These are phyloP conservation scores for Erythrobasidium hasegawianum DNA, from an alignment of 1,284 basidiomycete species.

Conservation along the genomic window DNA sequence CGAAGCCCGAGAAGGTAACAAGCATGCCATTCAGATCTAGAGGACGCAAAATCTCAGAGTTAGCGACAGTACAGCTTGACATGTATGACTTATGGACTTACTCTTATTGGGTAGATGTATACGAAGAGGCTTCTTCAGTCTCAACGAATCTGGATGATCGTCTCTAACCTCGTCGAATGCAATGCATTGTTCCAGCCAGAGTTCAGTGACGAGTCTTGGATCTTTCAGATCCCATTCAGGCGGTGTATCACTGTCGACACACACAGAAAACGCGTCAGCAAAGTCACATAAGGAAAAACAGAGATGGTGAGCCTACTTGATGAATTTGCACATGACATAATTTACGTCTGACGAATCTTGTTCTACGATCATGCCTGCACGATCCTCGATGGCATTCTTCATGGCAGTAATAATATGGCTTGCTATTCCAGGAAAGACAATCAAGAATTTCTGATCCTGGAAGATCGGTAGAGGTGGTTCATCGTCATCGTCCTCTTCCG, in stretches of 20 bases:
- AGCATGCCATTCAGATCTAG: background rate
- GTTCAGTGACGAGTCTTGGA: constrained; percentile 12
- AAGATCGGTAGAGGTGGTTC: background rate
- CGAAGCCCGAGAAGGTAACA: constrained; percentile 22
- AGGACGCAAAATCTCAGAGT: no score
- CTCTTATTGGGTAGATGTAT: constrained; percentile 8
- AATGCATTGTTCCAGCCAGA: constrained; percentile 20
- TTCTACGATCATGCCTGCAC: background rate
- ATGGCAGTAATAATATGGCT: background rate
- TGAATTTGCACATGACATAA: constrained; percentile 13
- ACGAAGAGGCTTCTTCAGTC: background rate
- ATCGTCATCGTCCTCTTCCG: background rate
- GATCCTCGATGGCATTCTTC: background rate
- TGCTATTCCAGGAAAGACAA: constrained; percentile 5
- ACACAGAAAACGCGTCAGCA: no score
- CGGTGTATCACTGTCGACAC: background rate
- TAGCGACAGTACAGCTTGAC: no score
- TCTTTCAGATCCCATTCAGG: constrained; percentile 2
- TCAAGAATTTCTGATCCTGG: background rate
- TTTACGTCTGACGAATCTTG: background rate
- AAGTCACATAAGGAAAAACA: no score
- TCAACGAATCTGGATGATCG: background rate
- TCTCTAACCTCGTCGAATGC: constrained; percentile 4
- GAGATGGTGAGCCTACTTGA: background rate
- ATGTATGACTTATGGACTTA: background rate